Percentiles rank a stretch among this genome's conserved stretches.
Conservation (phyloP, 352 stramenopile species). For the Pythium utonaiense region DNA sequence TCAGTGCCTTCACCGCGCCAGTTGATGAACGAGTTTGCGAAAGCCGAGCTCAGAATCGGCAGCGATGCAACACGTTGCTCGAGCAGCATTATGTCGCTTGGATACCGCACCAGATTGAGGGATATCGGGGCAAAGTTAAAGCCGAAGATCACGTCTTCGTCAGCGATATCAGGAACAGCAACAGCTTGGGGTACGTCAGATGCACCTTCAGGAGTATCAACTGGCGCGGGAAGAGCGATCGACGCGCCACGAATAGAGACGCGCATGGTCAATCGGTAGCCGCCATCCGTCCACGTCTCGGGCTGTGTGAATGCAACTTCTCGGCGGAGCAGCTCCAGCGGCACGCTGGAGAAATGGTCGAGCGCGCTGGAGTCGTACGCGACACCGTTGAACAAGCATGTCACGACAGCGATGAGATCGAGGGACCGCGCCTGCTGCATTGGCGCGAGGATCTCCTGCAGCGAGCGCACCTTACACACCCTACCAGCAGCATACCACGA, state of each 20-base stretch:
- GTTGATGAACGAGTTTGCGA: constrained; percentile 13
- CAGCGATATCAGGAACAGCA: not conserved
- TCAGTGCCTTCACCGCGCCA: not conserved
- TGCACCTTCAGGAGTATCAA: not conserved
- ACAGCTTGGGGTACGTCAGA: not conserved
- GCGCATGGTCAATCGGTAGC: constrained; percentile 3
- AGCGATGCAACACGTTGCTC: not conserved
- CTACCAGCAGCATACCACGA: not conserved
- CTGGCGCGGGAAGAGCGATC: not conserved
- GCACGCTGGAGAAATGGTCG: not conserved
- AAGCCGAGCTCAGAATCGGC: not conserved
- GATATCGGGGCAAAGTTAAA: constrained; percentile 4
- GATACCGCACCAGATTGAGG: not conserved
- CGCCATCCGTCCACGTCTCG: not conserved
- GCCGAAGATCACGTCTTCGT: constrained; percentile 11
- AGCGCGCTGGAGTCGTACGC: constrained; percentile 6
- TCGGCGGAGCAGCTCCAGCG: constrained; percentile 9
- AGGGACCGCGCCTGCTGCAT: constrained; percentile 11
- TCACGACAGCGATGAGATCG: constrained; percentile 13
- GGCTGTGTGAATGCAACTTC: constrained; percentile 13
- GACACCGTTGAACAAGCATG: constrained; percentile 13
- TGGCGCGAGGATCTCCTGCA: constrained; percentile 12
- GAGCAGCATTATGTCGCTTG: not conserved
- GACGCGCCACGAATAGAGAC: not conserved
- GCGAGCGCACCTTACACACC: constrained; percentile 8